Evolutionary conservation across 306 rosid species (phyloP).

Genomic region (Fragaria iinumae): DNA sequence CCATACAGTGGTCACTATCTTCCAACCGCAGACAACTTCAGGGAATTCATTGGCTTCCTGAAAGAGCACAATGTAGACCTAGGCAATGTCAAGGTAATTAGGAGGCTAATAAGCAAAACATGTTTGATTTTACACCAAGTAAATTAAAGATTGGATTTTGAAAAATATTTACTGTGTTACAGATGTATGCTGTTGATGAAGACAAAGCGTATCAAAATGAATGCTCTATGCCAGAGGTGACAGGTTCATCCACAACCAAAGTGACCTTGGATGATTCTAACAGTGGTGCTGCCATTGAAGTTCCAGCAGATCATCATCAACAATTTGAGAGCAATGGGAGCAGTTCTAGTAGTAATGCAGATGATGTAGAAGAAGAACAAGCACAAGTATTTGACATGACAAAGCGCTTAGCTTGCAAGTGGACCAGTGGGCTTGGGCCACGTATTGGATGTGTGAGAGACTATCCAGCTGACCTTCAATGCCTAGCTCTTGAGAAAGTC

Average conservation of each 20-base stretch:
- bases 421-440: slow-evolving; percentile 46
- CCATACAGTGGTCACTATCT: slow-evolving; percentile 57
- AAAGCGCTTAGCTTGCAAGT: slow-evolving; percentile 44
- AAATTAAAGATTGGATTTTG: background rate
- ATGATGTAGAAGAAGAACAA: background rate
- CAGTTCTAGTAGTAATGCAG: background rate
- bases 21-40: slow-evolving; percentile 52
- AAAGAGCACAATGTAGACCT: slow-evolving; percentile 40
- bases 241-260: background rate
- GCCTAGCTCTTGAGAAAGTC: slow-evolving; percentile 42
- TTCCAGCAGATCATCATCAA: slow-evolving; percentile 17
- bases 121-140: background rate
- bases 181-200: slow-evolving; percentile 39
- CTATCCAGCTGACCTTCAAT: slow-evolving; percentile 41
- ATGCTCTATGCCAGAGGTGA: background rate
- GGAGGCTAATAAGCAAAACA: background rate
- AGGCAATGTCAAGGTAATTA: slow-evolving; percentile 40
- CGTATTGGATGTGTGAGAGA: slow-evolving; percentile 54
- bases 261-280: slow-evolving; percentile 3
- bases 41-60: slow-evolving; percentile 40
- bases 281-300: background rate
- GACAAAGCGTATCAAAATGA: slow-evolving; percentile 25
- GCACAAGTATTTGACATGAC: slow-evolving; percentile 25
- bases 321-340: background rate
- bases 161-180: background rate